Evolutionary conservation across 768 basidiomycete species (phyloP).

Genomic region (Suillus spraguei): DNA sequence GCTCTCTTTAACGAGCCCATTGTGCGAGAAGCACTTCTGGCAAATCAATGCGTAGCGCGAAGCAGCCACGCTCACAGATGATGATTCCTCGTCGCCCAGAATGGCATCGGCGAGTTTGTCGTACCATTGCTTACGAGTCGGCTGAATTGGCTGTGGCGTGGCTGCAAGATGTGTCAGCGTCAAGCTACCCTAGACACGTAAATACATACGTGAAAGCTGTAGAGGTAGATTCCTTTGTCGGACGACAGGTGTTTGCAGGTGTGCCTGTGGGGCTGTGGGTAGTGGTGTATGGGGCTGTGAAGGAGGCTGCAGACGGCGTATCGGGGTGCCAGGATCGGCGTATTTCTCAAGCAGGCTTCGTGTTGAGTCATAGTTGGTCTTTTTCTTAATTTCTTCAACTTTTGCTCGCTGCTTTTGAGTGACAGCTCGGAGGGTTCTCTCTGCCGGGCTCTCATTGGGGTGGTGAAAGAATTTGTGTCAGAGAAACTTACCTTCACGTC

Average conservation of each 20-base stretch:
- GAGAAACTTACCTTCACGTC: conserved; percentile 65
- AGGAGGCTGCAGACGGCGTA: conserved; percentile 43
- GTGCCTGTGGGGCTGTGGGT: conserved; percentile 23
- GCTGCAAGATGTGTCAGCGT: conserved; percentile 30
- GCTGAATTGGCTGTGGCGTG: conserved; percentile 39
- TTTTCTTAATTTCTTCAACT: conserved; percentile 96
- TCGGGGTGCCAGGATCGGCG: conserved; percentile 59
- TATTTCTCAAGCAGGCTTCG: conserved; percentile 89
- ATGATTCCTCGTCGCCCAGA: conserved; percentile 75
- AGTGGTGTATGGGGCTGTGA: conserved; percentile 35
- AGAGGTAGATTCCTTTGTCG: conserved; percentile 29
- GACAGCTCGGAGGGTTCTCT: conserved; percentile 74
- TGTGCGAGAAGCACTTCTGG: conserved; percentile 84
- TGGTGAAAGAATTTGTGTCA: conserved; percentile 2
- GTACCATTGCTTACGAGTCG: conserved; percentile 78
- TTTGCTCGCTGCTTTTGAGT: conserved; percentile 81
- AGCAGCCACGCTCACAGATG: conserved; percentile 40
- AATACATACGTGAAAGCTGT: conserved; percentile 42
- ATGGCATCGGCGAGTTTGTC: conserved; percentile 88
- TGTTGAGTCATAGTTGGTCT: conserved; percentile 94
- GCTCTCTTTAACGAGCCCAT: conserved; percentile 83
- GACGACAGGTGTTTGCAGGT: conserved; percentile 25
- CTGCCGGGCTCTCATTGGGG: conserved; percentile 40
- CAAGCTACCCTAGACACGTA: conserved; percentile 1
- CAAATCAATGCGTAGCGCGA: conserved; percentile 85